Base-by-base conservation (phyloP, 2,329 filamentous ascomycete genomes). In the Clonostachys sp. region DNA sequence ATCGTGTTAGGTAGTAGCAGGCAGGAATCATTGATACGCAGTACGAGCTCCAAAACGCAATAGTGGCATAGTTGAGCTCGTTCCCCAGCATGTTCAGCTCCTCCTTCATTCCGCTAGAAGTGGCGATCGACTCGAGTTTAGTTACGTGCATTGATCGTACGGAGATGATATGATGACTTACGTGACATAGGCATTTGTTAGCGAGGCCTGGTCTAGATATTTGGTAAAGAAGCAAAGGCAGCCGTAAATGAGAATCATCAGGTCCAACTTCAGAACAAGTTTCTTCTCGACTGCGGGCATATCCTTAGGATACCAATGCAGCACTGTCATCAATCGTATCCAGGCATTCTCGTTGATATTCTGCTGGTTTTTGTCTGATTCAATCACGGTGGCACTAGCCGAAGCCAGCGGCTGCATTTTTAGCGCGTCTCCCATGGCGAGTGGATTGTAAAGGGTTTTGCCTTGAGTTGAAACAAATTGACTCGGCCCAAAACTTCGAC, bases 151-250 rank as follows among this genome's bases (percentile, higher is more conserved):
- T 30, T 30, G 24, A 30, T 30, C 6, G 8, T 30, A n/a, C 14
- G n/a, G 39, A 48, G 47, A 42, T n/a, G 14, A 8, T 24, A 3
- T 2, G 34, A 12, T 9, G 13, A 54, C 55, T 6, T 51, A 62
- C 64, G 59, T 65, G 17, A 67, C 63, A 47, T 64, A 66, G 38
- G 63, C 63, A 18, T 67, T 67, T 44, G 63, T 66, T n/a, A 66
- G 55, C 3, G 62, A 63, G 18, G 62, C 60, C 40, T 66, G 64
- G 43, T 67, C 64, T 6, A 69, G 57, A 45, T 67, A 68, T 42
- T 69, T 68, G 5, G 65, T 69, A 47, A 68, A 69, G 52, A 68
- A 68, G 8, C 61, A 66, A 5, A 68, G 51, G 20, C 65, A 69
- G 0, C 66, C 65, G 50, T 65, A 68, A 8, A 67, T 51, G 17